Evolutionary conservation across 2,329 filamentous ascomycete species (phyloP), one percentile per base, ranked within the genome.

Genomic region (Apiospora malaysiana): DNA sequence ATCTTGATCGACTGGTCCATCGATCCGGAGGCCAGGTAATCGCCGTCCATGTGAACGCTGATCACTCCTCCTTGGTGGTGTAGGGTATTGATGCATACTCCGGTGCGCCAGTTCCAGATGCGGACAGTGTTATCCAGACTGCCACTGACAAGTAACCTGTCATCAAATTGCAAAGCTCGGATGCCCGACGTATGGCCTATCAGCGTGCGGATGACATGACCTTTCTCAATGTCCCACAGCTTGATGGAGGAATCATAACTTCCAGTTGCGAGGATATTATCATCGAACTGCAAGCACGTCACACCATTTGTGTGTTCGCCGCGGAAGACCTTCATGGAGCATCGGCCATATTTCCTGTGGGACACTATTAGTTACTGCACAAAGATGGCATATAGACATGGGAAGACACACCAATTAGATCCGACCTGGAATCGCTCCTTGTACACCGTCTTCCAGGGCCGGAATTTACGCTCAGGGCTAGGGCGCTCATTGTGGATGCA

Each of bases 391-490:
- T 18, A 63, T 40, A 8, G 4, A n/a, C 8, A 40, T 18, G 18
- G 56, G 51, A 4, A 23, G 14, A 63, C 56, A 40, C 40, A 63
- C 96, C 96, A 99, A 80, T 98, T 98, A 72, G 92, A 96, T 68
- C 96, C 95, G 66, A 99, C 94, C 80, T 95, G 96, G 86, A 95
- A 98, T 21, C 94, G 90, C 80, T 98, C 95, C 74, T 94, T 93
- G 84, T 99, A 99, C 0, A 99, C 94, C 72, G 97, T 94, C 82
- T 99, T 99, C 96, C 96, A 99, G 0, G 92, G 94, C 42, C 94
- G 83, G 68, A 87, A 87, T 73, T 85, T 87, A 37, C 84, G 85
- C 71, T 86, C 84, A 9, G 69, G 68, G 32, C 43, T 66, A 14
- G 45, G 67, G 27, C 67, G 71, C 23, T 45, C 49, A 25, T 25